Base-by-base conservation (phyloP, 129 eudicot genomes). In the Artemisia tridentata region DNA sequence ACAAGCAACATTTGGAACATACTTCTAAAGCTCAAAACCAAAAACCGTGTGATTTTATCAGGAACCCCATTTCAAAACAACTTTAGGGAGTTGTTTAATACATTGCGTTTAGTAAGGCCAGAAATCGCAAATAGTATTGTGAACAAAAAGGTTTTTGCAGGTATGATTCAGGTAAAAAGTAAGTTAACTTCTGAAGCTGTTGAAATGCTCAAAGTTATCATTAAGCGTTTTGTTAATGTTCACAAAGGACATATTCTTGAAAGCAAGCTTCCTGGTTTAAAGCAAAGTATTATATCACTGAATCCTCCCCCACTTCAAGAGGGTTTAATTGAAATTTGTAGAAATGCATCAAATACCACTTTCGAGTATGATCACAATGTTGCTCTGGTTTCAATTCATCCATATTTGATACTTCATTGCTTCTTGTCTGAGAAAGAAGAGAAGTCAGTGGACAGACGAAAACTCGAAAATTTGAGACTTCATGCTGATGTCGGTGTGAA, bases 41-140 rank as follows among this genome's bases (percentile, higher is more conserved):
- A 82, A 14, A 83, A 75, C 27, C 72, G 89, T 1, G 81, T 90
- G 47, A 80, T 95, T 27, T 79, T 90, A 6, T 90, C 97, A 0
- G 97, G 96, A 69, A 95, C 97, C 3, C 96, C 88, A 0, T 95
- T 88, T 34, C 97, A 95, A 76, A 95, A 90, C 77, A 88, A 90
- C 65, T 84, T 90, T 5, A 21, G 31, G 47, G 97, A 95, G 68
- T 80, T 87, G 2, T 86, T 78, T 74, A 95, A 90, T 75, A 82
- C 82, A 0, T 19, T 95, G 20, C 76, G 74, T 2, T 25, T 88
- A 11, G 91, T 88, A 1, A 86, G 91, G 17, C 93, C 97, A 2
- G 53, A 25, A 1, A 41, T 63, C 11, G 89, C 84, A 0, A 59
- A 18, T 0, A 63, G 11, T 9, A 78, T 81, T 27, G 18, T 31